phyloP scores from a whole-genome alignment of 2,329 filamentous ascomycete genomes.

The Ampelomyces quisqualis region DNA sequence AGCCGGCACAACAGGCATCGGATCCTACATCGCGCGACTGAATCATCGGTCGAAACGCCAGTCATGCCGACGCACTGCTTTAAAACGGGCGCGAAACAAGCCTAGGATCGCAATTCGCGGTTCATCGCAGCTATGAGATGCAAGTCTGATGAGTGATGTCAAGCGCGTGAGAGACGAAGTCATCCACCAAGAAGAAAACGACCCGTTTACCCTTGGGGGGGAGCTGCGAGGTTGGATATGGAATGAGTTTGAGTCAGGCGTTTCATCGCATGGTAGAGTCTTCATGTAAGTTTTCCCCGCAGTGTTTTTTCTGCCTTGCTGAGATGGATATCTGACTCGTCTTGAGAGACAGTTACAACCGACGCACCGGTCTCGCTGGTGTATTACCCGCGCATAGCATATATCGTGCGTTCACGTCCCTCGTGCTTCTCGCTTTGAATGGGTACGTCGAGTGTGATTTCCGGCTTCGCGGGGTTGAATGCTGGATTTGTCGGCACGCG shows the following conservation, averaged over 20 bases:
- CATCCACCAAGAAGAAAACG: constrained; percentile 24
- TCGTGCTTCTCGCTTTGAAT: constrained; percentile 27
- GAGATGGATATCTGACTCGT: constrained; percentile 38
- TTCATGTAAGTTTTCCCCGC: too few relatives aligned
- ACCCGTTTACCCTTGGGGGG: too few relatives aligned
- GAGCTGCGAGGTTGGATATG: too few relatives aligned
- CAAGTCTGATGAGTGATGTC: constrained; percentile 40
- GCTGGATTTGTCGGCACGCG: constrained; percentile 29
- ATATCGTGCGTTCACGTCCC: constrained; percentile 42
- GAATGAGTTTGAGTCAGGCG: too few relatives aligned
- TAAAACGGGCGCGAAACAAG: constrained; percentile 28
- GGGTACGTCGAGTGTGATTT: constrained; percentile 33
- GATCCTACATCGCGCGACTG: constrained; percentile 36
- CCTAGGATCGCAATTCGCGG: constrained; percentile 34
- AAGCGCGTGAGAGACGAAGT: constrained; percentile 37
- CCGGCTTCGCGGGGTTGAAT: constrained; percentile 38
- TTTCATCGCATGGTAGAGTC: too few relatives aligned
- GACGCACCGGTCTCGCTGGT: constrained; percentile 35
- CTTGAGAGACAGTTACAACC: too few relatives aligned
- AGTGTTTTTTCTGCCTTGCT: constrained; percentile 13
- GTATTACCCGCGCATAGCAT: constrained; percentile 45
- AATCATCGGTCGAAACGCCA: constrained; percentile 47
- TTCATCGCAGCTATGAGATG: constrained; percentile 37
- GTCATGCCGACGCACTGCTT: constrained; percentile 29
- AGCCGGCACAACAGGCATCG: constrained; percentile 31